A percentile compares a stretch with the other conserved stretches of the same genome.
Evolutionary conservation across 306 rosid species (phyloP).

Genomic region (Carpinus fangiana): DNA sequence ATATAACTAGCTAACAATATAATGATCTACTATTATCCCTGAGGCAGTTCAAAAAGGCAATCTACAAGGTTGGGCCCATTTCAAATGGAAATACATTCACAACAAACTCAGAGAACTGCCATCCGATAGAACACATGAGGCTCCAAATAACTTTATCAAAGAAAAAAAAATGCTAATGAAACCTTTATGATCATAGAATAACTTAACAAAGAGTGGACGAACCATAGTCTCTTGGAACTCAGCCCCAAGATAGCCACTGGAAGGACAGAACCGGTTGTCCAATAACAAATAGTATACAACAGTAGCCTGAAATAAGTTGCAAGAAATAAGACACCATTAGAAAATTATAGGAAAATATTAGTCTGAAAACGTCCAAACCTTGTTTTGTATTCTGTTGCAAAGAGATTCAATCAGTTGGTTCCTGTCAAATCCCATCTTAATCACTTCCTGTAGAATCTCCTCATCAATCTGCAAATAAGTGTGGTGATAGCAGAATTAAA

Average conservation of each 20-base stretch:
- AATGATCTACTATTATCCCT: background rate
- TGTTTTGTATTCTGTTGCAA: constrained; percentile 71
- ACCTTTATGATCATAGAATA: background rate
- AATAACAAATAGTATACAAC: constrained; percentile 80
- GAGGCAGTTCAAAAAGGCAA: constrained; percentile 2
- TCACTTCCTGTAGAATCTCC: constrained; percentile 82
- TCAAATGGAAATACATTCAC: constrained; percentile 8
- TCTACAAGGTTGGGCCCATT: constrained; percentile 7
- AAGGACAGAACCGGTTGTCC: constrained; percentile 79
- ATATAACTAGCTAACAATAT: constrained; percentile 14
- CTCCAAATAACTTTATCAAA: constrained; percentile 17
- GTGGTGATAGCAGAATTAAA: constrained; percentile 11
- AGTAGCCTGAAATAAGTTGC: constrained; percentile 71
- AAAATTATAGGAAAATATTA: constrained; percentile 5
- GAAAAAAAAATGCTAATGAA: constrained; percentile 14
- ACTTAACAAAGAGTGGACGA: constrained; percentile 21
- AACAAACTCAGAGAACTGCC: background rate
- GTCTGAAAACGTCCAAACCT: constrained; percentile 51
- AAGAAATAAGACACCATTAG: constrained; percentile 25
- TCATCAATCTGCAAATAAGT: constrained; percentile 77
- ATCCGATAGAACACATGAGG: background rate
- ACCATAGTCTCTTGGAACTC: constrained; percentile 91
- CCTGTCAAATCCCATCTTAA: constrained; percentile 79
- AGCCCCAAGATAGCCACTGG: constrained; percentile 90
- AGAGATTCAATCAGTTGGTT: constrained; percentile 76